Base-by-base conservation (phyloP, 148 eudicot species). In the Suaeda aralocaspica region DNA sequence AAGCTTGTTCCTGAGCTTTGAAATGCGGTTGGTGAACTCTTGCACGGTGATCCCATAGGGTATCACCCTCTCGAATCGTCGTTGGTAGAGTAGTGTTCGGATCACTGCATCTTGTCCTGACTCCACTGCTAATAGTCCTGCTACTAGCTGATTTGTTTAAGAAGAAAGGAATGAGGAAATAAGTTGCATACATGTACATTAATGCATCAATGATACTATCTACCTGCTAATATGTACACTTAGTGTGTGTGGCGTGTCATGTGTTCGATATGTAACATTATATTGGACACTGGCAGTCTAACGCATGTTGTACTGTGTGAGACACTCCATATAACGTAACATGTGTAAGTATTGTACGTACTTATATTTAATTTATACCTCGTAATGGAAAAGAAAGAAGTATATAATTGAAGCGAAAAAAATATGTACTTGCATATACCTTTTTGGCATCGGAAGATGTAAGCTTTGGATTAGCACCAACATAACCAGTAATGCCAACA, bases 91-190 rank as follows among this genome's bases (percentile, higher is more conserved):
- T 6, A 93, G 56, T 28, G 84, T 68, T 69, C 98, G 77, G 31
- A 91, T 70, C 2, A 93, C 88, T 9, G 97, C 98, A 29, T 93
- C 98, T 67, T 93, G 98, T 33, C 98, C 98, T 29, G 98, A 82
- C 55, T 91, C 91, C 63, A 91, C 96, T 0, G 92, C 96, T 41
- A 93, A 22, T 11, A 90, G 84, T 64, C 92, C 89, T 13, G 95
- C 97, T 48, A 93, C 89, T 12, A 90, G 82, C 92, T 92, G 84
- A 15, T 64, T 22, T 53, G 13, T 16, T 4, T 19, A 51, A 51
- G 26, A 25, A 14, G 18, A 14, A n/a, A 31, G 16, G n/a, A n/a
- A n/a, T n/a, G n/a, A n/a, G n/a, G n/a, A n/a, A n/a, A n/a, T n/a
- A n/a, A n/a, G n/a, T n/a, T n/a, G n/a, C n/a, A n/a, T n/a, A n/a